A percentile compares a stretch with the other conserved stretches of the same genome.
Evolutionary conservation across 805 yeast species (phyloP).

Genomic region (Yueomyces sinensis): DNA sequence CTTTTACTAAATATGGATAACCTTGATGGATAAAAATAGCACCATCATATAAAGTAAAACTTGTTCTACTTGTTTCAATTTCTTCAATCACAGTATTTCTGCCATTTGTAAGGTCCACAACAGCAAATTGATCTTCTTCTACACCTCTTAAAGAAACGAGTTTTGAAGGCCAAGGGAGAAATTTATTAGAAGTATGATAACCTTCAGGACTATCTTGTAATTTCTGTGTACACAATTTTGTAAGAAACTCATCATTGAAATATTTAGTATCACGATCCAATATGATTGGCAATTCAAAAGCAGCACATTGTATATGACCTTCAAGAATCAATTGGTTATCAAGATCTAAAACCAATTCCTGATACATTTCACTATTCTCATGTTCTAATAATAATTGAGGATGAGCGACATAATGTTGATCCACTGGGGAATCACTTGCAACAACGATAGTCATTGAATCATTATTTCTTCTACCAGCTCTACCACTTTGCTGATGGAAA

Average conservation of each 20-base stretch:
- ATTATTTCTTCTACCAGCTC: conserved; percentile 83
- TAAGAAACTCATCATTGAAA: conserved; percentile 29
- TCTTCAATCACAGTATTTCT: conserved; percentile 74
- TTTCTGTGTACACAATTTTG: conserved; percentile 27
- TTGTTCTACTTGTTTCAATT: conserved; percentile 76
- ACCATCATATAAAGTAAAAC: conserved; percentile 84
- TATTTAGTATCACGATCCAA: conserved; percentile 40
- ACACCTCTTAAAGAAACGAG: conserved; percentile 70
- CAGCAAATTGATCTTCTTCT: conserved; percentile 74
- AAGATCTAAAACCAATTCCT: conserved; percentile 46
- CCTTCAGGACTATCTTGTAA: conserved; percentile 31
- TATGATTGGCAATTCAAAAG: conserved; percentile 64
- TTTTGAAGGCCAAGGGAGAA: conserved; percentile 71
- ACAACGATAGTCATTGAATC: conserved; percentile 81
- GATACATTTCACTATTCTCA: conserved; percentile 41
- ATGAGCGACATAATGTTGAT: conserved; percentile 67
- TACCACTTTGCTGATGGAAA: conserved; percentile 89
- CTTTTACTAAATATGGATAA: conserved; percentile 70
- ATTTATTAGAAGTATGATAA: conserved; percentile 43
- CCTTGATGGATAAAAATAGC: conserved; percentile 95
- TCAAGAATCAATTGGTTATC: conserved; percentile 53
- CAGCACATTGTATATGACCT: conserved; percentile 89
- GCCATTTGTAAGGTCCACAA: conserved; percentile 75
- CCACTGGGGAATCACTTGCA: conserved; percentile 73
- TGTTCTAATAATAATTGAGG: conserved; percentile 18